Base-by-base conservation (phyloP, 2,329 filamentous ascomycete species). In the Byssothecium circinans region DNA sequence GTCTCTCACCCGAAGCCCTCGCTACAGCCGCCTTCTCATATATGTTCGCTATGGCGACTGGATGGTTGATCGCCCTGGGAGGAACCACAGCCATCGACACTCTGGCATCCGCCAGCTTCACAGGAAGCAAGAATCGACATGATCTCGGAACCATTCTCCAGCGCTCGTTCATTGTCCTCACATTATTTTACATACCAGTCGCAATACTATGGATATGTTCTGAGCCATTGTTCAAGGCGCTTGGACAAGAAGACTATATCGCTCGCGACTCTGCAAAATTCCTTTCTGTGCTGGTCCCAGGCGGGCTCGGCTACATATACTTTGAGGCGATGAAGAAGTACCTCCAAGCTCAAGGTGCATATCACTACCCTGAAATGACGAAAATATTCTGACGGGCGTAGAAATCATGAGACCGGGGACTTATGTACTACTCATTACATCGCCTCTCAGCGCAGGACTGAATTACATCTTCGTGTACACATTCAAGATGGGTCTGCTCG, bases 21-120 rank as follows among this genome's bases (percentile, higher is more conserved):
- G 88, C 90, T 0, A 88, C 87, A 0, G 86, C 89, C 1, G 89
- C 90, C 0, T 95, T 95, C 62, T 88, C 87, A 2, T 92, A 94
- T 75, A 95, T 95, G 90, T 95, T 95, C 59, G 90, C 90, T 45
- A 91, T 92, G 87, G 85, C 87, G 18, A 90, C 89, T 1, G 90
- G 85, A 0, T 95, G 90, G 89, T 80, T 95, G 30, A 88, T 95
- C 49, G 90, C 86, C 0, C 80, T 95, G 3, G 90, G 90, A 22
- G 90, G 90, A 7, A 91, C 89, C 0, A 95, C 89, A 1, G 90
- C 90, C 0, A 79, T 95, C 35, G 90, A 95, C 67, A 95, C 90
- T 0, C 75, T 95, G 19, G 89, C 88, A 2, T 91, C 88, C 0
- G 89, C 86, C 38, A 86, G 85, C 36, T 95, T 90, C 67, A 95